These are phyloP conservation scores for Globisporangium nagaii DNA, from an alignment of 352 stramenopile species.

Conservation along the genomic window DNA sequence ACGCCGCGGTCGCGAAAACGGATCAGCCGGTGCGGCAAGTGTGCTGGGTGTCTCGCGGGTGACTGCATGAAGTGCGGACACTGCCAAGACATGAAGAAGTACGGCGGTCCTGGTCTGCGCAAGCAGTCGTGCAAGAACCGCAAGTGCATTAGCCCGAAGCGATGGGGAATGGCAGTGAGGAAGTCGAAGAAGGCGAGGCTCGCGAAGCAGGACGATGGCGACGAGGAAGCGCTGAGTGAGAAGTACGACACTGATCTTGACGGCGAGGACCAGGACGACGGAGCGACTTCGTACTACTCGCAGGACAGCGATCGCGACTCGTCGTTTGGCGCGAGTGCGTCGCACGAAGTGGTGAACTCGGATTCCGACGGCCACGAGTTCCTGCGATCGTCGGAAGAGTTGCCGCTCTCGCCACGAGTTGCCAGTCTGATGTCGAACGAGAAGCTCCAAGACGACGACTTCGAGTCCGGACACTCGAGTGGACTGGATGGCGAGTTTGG, in stretches of 20 bases:
- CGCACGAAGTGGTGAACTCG: conserved; percentile 14
- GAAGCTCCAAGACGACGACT: conserved; percentile 28
- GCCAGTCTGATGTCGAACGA: conserved; percentile 25
- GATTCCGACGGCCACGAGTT: conserved; percentile 26
- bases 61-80: conserved; percentile 86
- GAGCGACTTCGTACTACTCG: conserved; percentile 36
- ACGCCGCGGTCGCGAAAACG: conserved; percentile 47
- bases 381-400: conserved; percentile 22
- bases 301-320: conserved; percentile 55
- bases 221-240: conserved; percentile 22
- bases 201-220: conserved; percentile 11
- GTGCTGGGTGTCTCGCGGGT: conserved; percentile 61
- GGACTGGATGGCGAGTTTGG: conserved; percentile 28
- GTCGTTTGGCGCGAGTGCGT: conserved; percentile 14
- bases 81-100: conserved; percentile 90
- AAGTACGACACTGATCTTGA: conserved; percentile 31
- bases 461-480: conserved; percentile 4
- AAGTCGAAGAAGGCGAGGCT: conserved; percentile 30
- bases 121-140: conserved; percentile 87
- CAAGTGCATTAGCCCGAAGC: conserved; percentile 75
- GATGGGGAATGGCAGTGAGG: conserved; percentile 40
- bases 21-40: conserved; percentile 77
- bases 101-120: conserved; percentile 73
- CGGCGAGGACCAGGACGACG: conserved; percentile 22
- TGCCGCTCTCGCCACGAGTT: conserved; percentile 26